Base-by-base conservation (phyloP, 1,284 basidiomycete genomes). In the Fomes fomentarius region DNA sequence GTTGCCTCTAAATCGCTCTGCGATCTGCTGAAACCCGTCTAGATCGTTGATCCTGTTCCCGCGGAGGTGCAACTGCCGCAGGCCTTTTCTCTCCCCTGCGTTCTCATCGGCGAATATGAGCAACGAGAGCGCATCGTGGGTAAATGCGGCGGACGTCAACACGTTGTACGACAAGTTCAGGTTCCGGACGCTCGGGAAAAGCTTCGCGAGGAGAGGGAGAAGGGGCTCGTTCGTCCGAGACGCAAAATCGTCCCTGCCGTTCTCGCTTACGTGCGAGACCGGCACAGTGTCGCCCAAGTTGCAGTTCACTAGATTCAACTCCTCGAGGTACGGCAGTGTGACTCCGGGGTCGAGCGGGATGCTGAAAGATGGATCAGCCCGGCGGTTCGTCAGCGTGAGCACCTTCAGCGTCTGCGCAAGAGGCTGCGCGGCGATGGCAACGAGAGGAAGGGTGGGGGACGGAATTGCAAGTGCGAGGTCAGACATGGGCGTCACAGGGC, bases 111-210 rank as follows among this genome's bases (percentile, higher is more conserved):
- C 65, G 15, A 89, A 73, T 35, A 89, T 74, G 10, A 91, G 70
- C 5, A 57, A 52, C 0, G 75, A 69, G 40, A 90, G 69, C 0
- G 72, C 71, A 1, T 78, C 76, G 9, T 73, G 66, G 2, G 75
- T 72, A 7, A 90, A 65, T 2, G 81, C 76, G 0, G 74, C 71
- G 43, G 78, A 81, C 1, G 84, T 84, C 11, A 93, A 66, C 1
- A 69, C 62, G 62, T 93, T 93, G 67, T 88, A 87, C n/a, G 87
- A 86, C 46, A 93, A 71, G 58, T 91, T 86, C 26, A 93, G 76
- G 9, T 78, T 83, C 37, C 74, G 75, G 47, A 93, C 65, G 58
- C 78, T 79, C 3, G 90, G 90, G 70, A 93, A 93, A 3, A 91
- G 73, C 42, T 72, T 74, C 5, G 81, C 71, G 38, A 92, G 66